Base-by-base conservation (phyloP, 2,329 filamentous ascomycete genomes). In the Apiospora marii region DNA sequence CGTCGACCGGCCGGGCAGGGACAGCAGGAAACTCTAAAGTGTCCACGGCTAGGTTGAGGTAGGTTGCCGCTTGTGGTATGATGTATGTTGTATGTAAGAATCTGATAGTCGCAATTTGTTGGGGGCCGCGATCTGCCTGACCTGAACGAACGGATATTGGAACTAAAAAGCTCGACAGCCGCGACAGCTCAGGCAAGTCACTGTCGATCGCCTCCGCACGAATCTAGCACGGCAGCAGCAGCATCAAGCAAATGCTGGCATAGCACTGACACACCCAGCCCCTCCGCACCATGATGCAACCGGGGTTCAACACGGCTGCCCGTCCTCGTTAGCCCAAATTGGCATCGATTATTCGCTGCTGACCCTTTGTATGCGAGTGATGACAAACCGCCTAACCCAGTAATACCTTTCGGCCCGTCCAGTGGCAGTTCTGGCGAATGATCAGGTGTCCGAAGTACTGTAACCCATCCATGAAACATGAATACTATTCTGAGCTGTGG, bases 91-190 rank as follows among this genome's bases (percentile, higher is more conserved):
- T 64, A 41, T 64, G 58, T 41, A 37, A 64, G 58, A 41, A 64
- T 41, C 58, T 64, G 34, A 64, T 64, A 64, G 58, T 64, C 58
- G 3, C 22, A 64, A 41, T 64, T 64, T 64, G 58, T 41, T 64
- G 58, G 58, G 58, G 58, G 58, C 58, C 34, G 58, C 58, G 58
- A 64, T 64, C 58, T 64, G 58, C 58, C 58, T 64, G 58, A 22
- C 58, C 58, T 64, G 58, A 64, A n/a, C 22, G 34, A 64, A 64
- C 58, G 58, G 58, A 64, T 64, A 64, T 64, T 64, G 58, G 41
- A 64, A 64, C 58, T 64, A 64, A 64, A 41, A 64, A 64, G 58
- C 58, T 64, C 58, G 58, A 64, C 58, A 64, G 58, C 58, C 58
- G 58, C 58, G 58, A 64, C 58, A 64, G 58, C 58, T 64, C 58